These are phyloP conservation scores for Phylloporus scabripes DNA, from an alignment of 768 basidiomycete species.

Conservation along the genomic window DNA sequence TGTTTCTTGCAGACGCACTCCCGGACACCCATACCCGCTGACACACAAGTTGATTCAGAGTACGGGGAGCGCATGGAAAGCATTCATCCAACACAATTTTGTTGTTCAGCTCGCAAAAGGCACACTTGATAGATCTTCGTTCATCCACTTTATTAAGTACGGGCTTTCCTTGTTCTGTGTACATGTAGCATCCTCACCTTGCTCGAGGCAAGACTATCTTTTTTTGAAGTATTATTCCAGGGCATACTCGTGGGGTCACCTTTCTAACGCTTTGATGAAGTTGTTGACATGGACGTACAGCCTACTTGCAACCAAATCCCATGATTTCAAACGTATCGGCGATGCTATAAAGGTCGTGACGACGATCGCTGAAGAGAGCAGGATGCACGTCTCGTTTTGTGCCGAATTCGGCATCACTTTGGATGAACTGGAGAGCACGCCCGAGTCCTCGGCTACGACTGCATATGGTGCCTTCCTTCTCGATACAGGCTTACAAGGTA, in stretches of 20 bases:
- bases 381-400: conserved; percentile 70
- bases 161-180: conserved; percentile 11
- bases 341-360: conserved; percentile 60
- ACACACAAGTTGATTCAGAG: conserved; percentile 56
- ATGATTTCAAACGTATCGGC: conserved; percentile 54
- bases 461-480: conserved; percentile 87
- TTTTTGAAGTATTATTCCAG: conserved; percentile 82
- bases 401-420: conserved; percentile 59
- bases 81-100: conserved; percentile 81
- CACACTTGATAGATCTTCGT: conserved; percentile 56
- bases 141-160: conserved; percentile 82
- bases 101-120: conserved; percentile 72
- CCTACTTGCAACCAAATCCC: conserved; percentile 73
- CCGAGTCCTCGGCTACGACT: conserved; percentile 66
- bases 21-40: conserved; percentile 62
- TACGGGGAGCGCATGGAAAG: conserved; percentile 54
- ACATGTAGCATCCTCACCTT: neutral
- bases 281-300: conserved; percentile 29
- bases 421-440: conserved; percentile 54
- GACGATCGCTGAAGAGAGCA: conserved; percentile 61
- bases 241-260: conserved; percentile 55
- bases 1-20: conserved; percentile 44
- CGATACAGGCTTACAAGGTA: conserved; percentile 69
- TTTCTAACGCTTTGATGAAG: neutral
- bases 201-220: conserved; percentile 67